Evolutionary conservation across 2,329 filamentous ascomycete species (phyloP).

Genomic region (Tolypocladium capitatum): DNA sequence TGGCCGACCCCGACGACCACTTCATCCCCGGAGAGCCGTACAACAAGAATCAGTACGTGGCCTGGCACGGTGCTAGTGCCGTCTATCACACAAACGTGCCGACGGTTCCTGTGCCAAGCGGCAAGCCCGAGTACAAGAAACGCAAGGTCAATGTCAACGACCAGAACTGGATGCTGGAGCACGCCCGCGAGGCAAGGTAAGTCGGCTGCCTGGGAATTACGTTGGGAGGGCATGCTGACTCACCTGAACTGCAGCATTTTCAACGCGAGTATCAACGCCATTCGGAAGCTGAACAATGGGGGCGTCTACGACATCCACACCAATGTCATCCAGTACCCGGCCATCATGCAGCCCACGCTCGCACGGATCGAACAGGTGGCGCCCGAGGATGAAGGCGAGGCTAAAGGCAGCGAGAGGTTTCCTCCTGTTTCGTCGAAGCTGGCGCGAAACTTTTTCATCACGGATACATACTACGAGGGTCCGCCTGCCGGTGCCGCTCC

Average conservation of each 20-base stretch:
- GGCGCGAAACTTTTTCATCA: constrained; percentile 41
- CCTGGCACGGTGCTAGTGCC: constrained; percentile 92
- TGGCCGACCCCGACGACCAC: constrained; percentile 81
- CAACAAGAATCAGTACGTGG: constrained; percentile 97
- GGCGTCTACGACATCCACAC: constrained; percentile 93
- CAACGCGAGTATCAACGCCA: constrained; percentile 59
- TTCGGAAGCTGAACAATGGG: constrained; percentile 54
- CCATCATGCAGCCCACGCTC: constrained; percentile 79
- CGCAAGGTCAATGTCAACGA: constrained; percentile 80
- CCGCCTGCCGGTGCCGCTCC: constrained; percentile 33
- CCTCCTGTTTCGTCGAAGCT: constrained; percentile 34
- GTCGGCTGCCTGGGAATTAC: constrained; percentile 3
- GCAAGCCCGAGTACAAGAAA: constrained; percentile 72
- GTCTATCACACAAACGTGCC: constrained; percentile 82
- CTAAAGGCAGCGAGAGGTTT: constrained; percentile 22
- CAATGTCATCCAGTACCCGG: constrained; percentile 78
- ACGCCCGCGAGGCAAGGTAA: constrained; percentile 81
- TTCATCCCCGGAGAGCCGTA: constrained; percentile 72
- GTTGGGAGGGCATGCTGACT: constrained; percentile 3
- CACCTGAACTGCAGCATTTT: constrained; percentile 48
- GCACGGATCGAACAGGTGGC: constrained; percentile 66
- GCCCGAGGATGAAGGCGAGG: constrained; percentile 21
- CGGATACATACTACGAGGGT: constrained; percentile 41
- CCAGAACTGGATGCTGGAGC: constrained; percentile 92
- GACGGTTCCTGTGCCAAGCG: constrained; percentile 59